phyloP scores from a whole-genome alignment of 1,284 basidiomycete genomes.

The Tetrapyrgos nigripes region DNA sequence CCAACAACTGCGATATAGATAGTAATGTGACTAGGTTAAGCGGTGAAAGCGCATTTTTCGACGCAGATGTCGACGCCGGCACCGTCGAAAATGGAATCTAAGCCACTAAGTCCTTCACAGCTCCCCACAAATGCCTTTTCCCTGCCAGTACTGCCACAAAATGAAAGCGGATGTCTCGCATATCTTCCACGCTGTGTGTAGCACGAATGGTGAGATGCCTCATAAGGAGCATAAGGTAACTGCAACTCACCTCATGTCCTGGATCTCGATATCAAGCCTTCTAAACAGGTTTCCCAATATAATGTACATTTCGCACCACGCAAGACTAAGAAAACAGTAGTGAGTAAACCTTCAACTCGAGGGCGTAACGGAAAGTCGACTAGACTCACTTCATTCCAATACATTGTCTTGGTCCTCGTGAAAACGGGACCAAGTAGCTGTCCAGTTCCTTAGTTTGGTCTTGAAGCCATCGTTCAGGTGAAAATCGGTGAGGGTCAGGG shows the following conservation, averaged over 20 bases:
- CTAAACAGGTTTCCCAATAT: constrained; percentile 9
- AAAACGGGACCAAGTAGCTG: constrained; percentile 8
- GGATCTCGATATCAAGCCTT: constrained; percentile 4
- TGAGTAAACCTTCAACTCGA: neutral
- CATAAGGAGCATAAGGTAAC: too few species aligned
- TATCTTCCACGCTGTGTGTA: neutral
- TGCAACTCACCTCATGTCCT: neutral
- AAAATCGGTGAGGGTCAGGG: constrained; percentile 31
- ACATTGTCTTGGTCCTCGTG: constrained; percentile 10
- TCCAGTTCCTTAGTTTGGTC: constrained; percentile 22
- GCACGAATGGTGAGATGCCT: too few species aligned
- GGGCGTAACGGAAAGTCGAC: neutral
- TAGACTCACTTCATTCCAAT: constrained; percentile 10
- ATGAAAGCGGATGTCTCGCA: neutral
- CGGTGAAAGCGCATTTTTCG: too few species aligned
- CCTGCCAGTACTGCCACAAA: neutral
- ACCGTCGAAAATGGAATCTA: too few species aligned
- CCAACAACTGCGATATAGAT: too few species aligned
- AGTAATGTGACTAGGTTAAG: too few species aligned
- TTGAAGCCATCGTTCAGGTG: constrained; percentile 35
- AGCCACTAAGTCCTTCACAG: neutral
- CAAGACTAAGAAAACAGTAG: neutral
- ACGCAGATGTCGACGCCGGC: too few species aligned
- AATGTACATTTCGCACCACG: constrained; percentile 10
- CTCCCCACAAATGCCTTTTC: neutral